These are phyloP conservation scores for Gaeumannomyces sp. DNA, from an alignment of 2,329 filamentous ascomycete genomes.

Conservation along the genomic window DNA sequence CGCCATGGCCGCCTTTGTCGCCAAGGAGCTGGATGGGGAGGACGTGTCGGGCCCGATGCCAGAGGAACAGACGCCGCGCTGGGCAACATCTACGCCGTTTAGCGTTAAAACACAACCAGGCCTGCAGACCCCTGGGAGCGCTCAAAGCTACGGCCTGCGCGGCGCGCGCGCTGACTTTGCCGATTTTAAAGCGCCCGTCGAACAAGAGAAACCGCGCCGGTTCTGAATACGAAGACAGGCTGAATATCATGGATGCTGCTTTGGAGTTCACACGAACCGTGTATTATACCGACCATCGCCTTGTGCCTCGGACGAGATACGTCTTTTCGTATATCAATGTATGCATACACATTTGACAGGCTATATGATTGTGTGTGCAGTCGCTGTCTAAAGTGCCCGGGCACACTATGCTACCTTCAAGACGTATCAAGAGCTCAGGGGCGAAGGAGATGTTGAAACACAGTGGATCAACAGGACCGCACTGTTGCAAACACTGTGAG, in stretches of 20 bases:
- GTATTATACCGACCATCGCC: background rate
- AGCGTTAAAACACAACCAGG: background rate
- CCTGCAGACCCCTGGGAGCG: background rate
- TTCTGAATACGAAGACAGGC: background rate
- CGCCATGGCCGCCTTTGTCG: conserved; percentile 34
- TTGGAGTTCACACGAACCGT: background rate
- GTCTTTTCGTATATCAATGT: background rate
- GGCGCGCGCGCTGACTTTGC: background rate
- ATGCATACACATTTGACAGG: background rate
- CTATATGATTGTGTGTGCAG: background rate
- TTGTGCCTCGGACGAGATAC: background rate
- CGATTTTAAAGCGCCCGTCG: no score
- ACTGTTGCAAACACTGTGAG: no score
- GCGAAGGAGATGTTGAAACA: no score
- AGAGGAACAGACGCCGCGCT: background rate
- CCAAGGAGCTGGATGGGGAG: conserved; percentile 36
- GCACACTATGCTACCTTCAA: no score
- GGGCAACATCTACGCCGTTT: background rate
- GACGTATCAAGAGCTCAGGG: no score
- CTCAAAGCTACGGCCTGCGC: background rate
- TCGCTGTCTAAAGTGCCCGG: background rate
- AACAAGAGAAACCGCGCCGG: background rate
- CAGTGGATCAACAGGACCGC: no score
- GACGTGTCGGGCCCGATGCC: background rate
- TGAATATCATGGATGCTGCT: background rate